Percentiles rank a stretch among this genome's conserved stretches.
Conservation (phyloP, 2,329 filamentous ascomycete genomes). For the Neofusicoccum sp. region DNA sequence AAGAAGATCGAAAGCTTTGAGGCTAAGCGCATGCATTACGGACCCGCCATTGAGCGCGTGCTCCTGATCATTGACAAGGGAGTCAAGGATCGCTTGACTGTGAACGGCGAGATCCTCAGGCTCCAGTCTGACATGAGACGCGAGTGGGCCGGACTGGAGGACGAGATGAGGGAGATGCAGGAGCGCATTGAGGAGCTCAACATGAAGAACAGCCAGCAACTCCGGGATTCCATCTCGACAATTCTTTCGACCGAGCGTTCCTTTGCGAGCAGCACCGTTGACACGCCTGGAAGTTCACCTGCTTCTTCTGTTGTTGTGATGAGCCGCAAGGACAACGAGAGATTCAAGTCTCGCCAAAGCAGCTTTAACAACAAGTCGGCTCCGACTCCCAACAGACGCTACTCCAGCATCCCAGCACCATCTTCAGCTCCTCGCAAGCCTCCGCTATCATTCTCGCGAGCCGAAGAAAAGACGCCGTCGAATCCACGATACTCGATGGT, state of each 20-base stretch:
- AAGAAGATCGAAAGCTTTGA: conserved; percentile 94
- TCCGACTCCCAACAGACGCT: conserved; percentile 46
- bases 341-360: conserved; percentile 50
- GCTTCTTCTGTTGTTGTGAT: conserved; percentile 65
- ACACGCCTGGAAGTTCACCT: conserved; percentile 63
- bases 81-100: conserved; percentile 91
- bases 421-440: conserved; percentile 27
- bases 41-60: conserved; percentile 88
- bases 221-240: conserved; percentile 91
- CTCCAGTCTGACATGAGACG: conserved; percentile 82
- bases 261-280: conserved; percentile 67
- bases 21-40: conserved; percentile 91
- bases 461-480: conserved; percentile 28
- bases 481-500: conserved; percentile 8
- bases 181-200: conserved; percentile 70
- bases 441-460: conserved; percentile 28
- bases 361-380: conserved; percentile 49
- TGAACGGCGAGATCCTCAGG: conserved; percentile 92
- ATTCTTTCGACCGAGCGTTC: conserved; percentile 84
- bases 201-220: conserved; percentile 66
- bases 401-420: conserved; percentile 50
- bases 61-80: conserved; percentile 92
- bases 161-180: conserved; percentile 78
- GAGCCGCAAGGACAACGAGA: conserved; percentile 54
- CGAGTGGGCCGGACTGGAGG: conserved; percentile 77